Base-by-base conservation (phyloP, 139 green algal species). In the Tetradesmus lagerheimii region DNA sequence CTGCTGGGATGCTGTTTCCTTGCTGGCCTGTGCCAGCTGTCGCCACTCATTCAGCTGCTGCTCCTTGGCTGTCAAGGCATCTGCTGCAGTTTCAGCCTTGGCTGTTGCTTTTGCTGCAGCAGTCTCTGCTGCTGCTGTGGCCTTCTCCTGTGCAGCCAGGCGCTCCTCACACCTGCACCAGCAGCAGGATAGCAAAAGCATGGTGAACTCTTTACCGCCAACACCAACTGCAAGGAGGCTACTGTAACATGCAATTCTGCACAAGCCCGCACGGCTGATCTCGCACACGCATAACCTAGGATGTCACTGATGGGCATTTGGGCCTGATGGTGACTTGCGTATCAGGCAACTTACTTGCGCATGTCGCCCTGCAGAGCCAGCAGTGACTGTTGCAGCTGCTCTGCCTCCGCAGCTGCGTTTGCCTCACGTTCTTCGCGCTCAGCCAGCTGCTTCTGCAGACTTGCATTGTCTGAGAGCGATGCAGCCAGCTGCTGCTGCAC, bases 391-490 rank as follows among this genome's bases (percentile, higher is more conserved):
- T 75, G 62, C 83, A 88, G 83, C 38, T 41, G 64, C 25, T 62
- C 6, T 29, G 62, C 29, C 37, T 31, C 45, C 37, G 39, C 27
- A 35, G 71, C 85, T 38, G 45, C 85, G 20, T 64, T 31, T 67
- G 74, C 37, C 2, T 84, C n/a, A 12, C 31, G 20, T 1, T 8
- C 85, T 25, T 38, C 9, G 45, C 71, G n/a, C 11, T 75, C 23
- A 50, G 45, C 90, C 47, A 92, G 45, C 90, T 93, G 84, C 3
- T 78, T 31, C 62, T 92, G 53, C 76, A 89, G 50, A 31, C 39
- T 83, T 3, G 75, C 23, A 16, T 80, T 71, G 31, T 81, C 78
- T 5, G 87, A 84, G 35, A 87, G 39, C 4, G 64, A 71, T 74
- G 62, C 67, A 4, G 38, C 20, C 31, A 91, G 47, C 83, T 91